Percentiles rank a stretch among this genome's conserved stretches.
These are phyloP conservation scores for Hansenula lynferdii DNA, from an alignment of 1,139 yeast species.

Conservation along the genomic window DNA sequence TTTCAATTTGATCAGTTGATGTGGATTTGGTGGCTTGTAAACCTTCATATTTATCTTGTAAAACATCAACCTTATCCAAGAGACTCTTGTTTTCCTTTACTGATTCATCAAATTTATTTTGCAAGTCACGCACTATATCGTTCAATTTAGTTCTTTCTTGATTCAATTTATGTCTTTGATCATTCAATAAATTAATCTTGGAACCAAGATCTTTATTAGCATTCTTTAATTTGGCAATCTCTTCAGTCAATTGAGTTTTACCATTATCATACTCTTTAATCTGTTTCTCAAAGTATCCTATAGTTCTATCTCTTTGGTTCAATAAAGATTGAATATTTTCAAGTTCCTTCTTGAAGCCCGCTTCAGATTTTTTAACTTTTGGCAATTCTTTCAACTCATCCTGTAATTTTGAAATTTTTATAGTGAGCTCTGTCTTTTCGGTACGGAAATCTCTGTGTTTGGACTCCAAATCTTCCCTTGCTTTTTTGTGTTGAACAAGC, in stretches of 20 bases:
- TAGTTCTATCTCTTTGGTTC: conserved; percentile 44
- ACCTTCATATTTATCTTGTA: conserved; percentile 47
- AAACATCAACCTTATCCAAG: conserved; percentile 43
- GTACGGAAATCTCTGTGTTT: conserved; percentile 28
- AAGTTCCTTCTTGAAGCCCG: conserved; percentile 20
- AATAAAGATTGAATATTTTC: conserved; percentile 19
- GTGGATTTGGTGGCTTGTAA: conserved; percentile 39
- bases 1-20: conserved; percentile 52
- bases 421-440: conserved; percentile 30
- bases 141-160: conserved; percentile 34
- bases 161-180: conserved; percentile 26
- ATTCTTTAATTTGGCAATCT: conserved; percentile 21
- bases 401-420: conserved; percentile 20
- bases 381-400: conserved; percentile 29
- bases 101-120: conserved; percentile 37
- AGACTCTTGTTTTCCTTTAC: conserved; percentile 51
- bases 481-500: conserved; percentile 21
- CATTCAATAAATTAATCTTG: conserved; percentile 9
- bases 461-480: conserved; percentile 25
- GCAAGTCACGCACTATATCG: conserved; percentile 37
- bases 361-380: conserved; percentile 25
- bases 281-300: conserved; percentile 40
- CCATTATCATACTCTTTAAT: conserved; percentile 29
- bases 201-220: conserved; percentile 22
- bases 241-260: conserved; percentile 21